A percentile compares a stretch with the other conserved stretches of the same genome.
These are phyloP conservation scores for Ophiosphaerella narmari DNA, from an alignment of 2,329 filamentous ascomycete species.

Conservation along the genomic window DNA sequence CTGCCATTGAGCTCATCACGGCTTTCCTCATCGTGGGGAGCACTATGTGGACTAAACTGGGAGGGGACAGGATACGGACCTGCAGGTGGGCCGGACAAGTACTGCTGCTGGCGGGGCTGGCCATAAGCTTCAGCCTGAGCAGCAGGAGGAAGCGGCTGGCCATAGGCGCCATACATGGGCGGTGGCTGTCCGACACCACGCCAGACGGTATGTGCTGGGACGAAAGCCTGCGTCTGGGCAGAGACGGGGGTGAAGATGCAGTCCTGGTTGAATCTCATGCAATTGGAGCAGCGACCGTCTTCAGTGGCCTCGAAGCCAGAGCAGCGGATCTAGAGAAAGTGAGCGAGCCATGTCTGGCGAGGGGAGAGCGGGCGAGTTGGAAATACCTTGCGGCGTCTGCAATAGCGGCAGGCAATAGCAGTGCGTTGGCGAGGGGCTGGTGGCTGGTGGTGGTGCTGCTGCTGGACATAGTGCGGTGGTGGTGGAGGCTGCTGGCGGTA, in stretches of 20 bases:
- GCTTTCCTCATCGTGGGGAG: conserved; percentile 44
- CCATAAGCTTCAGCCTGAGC: conserved; percentile 41
- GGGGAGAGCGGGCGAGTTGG: background rate
- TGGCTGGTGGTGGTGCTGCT: conserved; percentile 46
- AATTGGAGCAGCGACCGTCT: conserved; percentile 74
- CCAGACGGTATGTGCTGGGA: conserved; percentile 71
- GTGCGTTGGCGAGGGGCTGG: conserved; percentile 64
- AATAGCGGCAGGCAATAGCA: conserved; percentile 65
- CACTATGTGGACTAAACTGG: conserved; percentile 37
- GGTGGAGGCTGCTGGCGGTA: conserved; percentile 48
- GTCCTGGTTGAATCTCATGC: conserved; percentile 73
- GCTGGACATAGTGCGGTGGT: conserved; percentile 46
- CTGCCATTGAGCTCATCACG: conserved; percentile 47
- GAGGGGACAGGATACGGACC: conserved; percentile 48
- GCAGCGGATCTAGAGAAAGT: conserved; percentile 68
- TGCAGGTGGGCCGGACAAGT: conserved; percentile 52
- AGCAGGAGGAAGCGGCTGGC: conserved; percentile 53
- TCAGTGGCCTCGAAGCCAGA: conserved; percentile 74
- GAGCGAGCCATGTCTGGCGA: conserved; percentile 10
- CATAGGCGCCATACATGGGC: conserved; percentile 58
- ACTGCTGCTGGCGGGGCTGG: conserved; percentile 45
- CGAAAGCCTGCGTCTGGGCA: conserved; percentile 74
- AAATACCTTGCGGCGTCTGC: conserved; percentile 62
- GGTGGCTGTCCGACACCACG: conserved; percentile 51
- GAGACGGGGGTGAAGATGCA: conserved; percentile 79